Conservation (phyloP, 495 filamentous ascomycete genomes). For the Penicillium bialowiezense region DNA sequence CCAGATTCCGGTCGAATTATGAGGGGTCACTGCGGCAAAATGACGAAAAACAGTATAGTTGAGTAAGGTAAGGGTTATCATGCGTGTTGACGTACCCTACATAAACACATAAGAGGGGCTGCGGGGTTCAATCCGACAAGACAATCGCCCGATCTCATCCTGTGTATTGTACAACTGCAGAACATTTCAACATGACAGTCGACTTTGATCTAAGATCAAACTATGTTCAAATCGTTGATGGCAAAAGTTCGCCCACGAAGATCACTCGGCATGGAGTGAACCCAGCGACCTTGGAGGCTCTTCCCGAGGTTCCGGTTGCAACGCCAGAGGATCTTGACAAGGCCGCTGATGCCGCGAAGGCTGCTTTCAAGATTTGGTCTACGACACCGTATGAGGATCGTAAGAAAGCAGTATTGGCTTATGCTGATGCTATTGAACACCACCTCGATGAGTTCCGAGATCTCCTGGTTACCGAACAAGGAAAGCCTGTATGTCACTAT, state of each 20-base stretch:
- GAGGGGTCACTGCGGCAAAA: too few relatives aligned
- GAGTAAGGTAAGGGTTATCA: background rate
- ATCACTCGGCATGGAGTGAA: conserved; percentile 2
- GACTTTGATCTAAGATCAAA: too few relatives aligned
- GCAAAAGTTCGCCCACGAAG: conserved; percentile 4
- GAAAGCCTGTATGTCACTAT: conserved; percentile 35
- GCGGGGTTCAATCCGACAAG: background rate
- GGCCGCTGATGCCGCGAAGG: conserved; percentile 40
- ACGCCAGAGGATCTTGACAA: conserved; percentile 49
- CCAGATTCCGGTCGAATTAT: background rate
- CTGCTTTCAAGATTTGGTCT: conserved; percentile 47
- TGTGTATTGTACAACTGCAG: too few relatives aligned
- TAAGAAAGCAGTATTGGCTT: conserved; percentile 46
- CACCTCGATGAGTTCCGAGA: conserved; percentile 42
- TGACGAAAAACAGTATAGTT: too few relatives aligned
- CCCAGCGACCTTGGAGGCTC: background rate
- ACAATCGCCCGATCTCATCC: too few relatives aligned
- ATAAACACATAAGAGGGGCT: too few relatives aligned
- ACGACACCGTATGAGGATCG: conserved; percentile 44
- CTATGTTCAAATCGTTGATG: too few relatives aligned
- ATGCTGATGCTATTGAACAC: conserved; percentile 38
- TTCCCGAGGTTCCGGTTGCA: conserved; percentile 47
- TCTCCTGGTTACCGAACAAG: conserved; percentile 45
- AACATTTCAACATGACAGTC: too few relatives aligned
- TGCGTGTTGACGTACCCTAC: too few relatives aligned